phyloP scores from a whole-genome alignment of 805 yeast genomes.

The Candida railenensis region DNA sequence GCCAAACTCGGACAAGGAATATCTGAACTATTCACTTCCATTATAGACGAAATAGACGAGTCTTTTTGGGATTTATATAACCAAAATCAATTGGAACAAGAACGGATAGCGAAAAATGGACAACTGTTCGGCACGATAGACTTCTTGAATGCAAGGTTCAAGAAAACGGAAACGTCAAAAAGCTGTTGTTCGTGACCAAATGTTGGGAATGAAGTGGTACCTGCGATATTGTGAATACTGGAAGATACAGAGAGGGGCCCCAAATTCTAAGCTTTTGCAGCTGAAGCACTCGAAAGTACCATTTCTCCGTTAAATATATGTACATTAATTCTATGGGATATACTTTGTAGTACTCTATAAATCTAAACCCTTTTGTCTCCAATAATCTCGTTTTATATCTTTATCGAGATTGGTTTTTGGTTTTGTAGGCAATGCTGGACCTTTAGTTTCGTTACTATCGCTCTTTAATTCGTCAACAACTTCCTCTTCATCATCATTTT shows the following conservation, averaged over 20 bases:
- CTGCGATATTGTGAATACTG: no score
- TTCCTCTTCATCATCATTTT: slow-evolving; percentile 17
- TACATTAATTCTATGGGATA: not conserved
- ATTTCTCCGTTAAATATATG: not conserved
- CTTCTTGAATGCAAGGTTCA: slow-evolving; percentile 6
- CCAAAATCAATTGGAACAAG: slow-evolving; percentile 9
- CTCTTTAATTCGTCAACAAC: slow-evolving; percentile 5
- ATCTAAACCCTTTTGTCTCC: slow-evolving; percentile 44
- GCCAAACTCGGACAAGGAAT: slow-evolving; percentile 74
- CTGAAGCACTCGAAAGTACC: no score
- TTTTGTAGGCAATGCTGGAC: slow-evolving; percentile 10
- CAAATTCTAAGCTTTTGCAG: no score
- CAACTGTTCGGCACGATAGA: slow-evolving; percentile 6
- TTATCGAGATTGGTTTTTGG: slow-evolving; percentile 26
- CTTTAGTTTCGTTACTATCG: not conserved
- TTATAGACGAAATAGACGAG: slow-evolving; percentile 32
- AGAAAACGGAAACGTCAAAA: slow-evolving; percentile 1
- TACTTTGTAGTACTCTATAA: slow-evolving; percentile 12
- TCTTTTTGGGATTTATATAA: slow-evolving; percentile 22
- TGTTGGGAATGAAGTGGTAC: no score
- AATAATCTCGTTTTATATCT: slow-evolving; percentile 35
- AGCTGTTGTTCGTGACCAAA: slow-evolving; percentile 7
- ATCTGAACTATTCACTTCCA: slow-evolving; percentile 28
- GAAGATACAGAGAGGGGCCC: no score
- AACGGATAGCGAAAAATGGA: slow-evolving; percentile 1